Evolutionary conservation across 176 grass and related monocot species (phyloP).

Genomic region (Hsuehochloa calcarea): DNA sequence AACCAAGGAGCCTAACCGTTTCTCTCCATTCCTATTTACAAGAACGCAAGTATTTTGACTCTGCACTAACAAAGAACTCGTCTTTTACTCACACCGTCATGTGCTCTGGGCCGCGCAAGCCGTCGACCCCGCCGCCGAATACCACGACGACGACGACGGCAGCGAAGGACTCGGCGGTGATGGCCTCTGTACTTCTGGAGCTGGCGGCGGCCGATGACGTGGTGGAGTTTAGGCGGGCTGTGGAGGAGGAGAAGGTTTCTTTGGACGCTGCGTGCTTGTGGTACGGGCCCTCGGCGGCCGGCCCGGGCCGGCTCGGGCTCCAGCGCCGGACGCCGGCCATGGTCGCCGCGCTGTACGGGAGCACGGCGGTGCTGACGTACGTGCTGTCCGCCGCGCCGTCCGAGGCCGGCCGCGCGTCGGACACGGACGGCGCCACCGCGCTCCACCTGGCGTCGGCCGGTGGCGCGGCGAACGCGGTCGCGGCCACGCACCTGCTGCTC

Average conservation of each 20-base stretch:
- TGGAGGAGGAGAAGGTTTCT: constrained; percentile 47
- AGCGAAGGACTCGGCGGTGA: not conserved
- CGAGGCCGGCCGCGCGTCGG: constrained; percentile 50
- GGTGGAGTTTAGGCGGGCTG: constrained; percentile 39
- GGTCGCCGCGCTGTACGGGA: constrained; percentile 83
- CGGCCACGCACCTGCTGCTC: constrained; percentile 54
- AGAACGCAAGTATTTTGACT: not conserved
- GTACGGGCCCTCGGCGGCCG: constrained; percentile 56
- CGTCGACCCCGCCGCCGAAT: constrained; percentile 30
- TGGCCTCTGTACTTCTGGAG: constrained; percentile 54
- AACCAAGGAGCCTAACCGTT: not conserved
- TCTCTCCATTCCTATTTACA: not conserved
- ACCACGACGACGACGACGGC: not conserved
- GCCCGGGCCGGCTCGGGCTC: constrained; percentile 17
- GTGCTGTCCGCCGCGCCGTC: constrained; percentile 36
- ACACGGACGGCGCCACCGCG: constrained; percentile 63
- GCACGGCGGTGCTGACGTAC: constrained; percentile 45
- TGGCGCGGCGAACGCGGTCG: constrained; percentile 35
- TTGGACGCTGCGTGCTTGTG: constrained; percentile 26
- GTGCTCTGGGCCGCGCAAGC: constrained; percentile 74
- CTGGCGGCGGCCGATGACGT: constrained; percentile 79
- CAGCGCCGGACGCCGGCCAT: constrained; percentile 76
- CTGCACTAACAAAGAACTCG: not conserved
- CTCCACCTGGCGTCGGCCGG: constrained; percentile 68
- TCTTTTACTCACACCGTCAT: constrained; percentile 23